A percentile compares a stretch with the other conserved stretches of the same genome.
Conservation (phyloP, 2,329 filamentous ascomycete genomes). For the Bipolaris victoriae region DNA sequence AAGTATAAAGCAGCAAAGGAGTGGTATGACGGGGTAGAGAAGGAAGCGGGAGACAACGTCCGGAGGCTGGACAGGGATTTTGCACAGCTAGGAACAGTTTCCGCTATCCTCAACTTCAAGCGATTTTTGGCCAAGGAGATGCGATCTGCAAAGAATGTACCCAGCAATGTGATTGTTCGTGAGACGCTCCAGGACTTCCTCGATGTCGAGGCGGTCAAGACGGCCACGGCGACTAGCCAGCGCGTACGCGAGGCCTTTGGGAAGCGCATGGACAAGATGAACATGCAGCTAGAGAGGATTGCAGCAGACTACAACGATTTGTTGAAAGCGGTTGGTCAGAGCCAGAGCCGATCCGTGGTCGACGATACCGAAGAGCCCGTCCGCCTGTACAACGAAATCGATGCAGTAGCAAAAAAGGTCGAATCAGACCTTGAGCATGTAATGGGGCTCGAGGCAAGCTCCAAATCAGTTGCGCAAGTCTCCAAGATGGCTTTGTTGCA, state of each 20-base stretch:
- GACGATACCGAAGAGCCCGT: constrained; percentile 67
- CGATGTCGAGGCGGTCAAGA: constrained; percentile 73
- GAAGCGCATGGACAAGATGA: constrained; percentile 55
- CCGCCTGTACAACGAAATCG: constrained; percentile 81
- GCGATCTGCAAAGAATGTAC: constrained; percentile 35
- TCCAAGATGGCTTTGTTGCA: constrained; percentile 70
- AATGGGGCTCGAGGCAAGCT: constrained; percentile 69
- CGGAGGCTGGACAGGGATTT: constrained; percentile 73
- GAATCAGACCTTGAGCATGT: constrained; percentile 83
- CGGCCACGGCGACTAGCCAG: constrained; percentile 72
- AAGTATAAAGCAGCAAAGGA: constrained; percentile 73
- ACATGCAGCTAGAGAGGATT: constrained; percentile 51
- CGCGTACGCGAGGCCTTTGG: constrained; percentile 68
- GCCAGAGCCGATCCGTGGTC: constrained; percentile 60
- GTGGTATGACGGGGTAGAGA: constrained; percentile 71
- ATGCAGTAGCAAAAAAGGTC: constrained; percentile 84
- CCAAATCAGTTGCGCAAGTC: constrained; percentile 67
- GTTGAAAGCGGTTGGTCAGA: constrained; percentile 52
- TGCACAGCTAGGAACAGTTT: constrained; percentile 66
- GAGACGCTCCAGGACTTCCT: constrained; percentile 62
- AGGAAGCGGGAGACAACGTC: constrained; percentile 70
- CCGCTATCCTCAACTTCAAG: constrained; percentile 70
- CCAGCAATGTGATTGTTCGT: constrained; percentile 32
- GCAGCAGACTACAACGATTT: constrained; percentile 54
- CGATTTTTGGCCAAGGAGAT: constrained; percentile 50